Evolutionary conservation across 768 basidiomycete species (phyloP).

Genomic region (Paxillus ammoniavirescens): DNA sequence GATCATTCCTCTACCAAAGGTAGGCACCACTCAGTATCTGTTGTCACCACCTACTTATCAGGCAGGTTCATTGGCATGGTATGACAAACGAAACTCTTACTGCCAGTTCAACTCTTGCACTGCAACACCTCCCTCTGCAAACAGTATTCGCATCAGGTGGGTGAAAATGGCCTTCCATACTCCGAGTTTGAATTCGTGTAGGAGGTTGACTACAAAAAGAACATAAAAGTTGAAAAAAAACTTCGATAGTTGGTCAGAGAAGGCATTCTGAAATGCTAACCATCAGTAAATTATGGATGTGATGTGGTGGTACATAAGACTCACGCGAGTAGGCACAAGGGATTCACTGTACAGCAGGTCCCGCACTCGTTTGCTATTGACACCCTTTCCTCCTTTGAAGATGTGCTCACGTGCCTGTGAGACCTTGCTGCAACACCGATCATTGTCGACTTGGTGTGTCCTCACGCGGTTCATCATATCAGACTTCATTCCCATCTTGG

Average conservation of each 20-base stretch:
- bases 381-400: too few species aligned
- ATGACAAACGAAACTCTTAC: conserved; percentile 1
- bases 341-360: neutral
- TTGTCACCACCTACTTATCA: neutral
- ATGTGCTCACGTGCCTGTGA: too few species aligned
- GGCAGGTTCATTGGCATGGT: too few species aligned
- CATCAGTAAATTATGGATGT: neutral
- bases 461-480: neutral
- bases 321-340: neutral
- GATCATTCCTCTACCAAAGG: conserved; percentile 35
- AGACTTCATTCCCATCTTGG: neutral
- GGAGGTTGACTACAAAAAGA: neutral
- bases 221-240: neutral
- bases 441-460: too few species aligned
- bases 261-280: neutral
- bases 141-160: neutral
- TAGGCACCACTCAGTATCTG: conserved; percentile 31
- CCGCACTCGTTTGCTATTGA: neutral
- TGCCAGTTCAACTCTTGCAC: conserved; percentile 14
- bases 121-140: neutral
- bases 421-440: too few species aligned
- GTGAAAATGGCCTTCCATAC: neutral
- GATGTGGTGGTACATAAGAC: neutral
- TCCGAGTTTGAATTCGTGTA: conserved; percentile 1
- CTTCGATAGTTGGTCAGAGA: neutral